Evolutionary conservation across 2,329 filamentous ascomycete species (phyloP).

Genomic region (Metarhizium brunneum): DNA sequence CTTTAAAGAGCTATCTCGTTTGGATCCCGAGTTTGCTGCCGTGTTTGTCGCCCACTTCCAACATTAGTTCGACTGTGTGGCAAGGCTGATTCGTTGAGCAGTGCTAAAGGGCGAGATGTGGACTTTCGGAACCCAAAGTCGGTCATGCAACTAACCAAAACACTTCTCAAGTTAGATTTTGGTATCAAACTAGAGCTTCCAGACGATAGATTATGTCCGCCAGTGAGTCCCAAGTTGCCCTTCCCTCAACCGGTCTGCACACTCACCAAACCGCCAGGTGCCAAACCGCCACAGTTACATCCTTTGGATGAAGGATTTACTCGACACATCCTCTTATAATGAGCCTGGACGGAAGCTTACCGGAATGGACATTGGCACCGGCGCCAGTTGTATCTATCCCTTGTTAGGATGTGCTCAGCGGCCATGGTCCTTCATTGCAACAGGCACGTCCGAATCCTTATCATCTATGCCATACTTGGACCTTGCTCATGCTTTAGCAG

Average conservation of each 20-base stretch:
- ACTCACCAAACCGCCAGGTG: conserved; percentile 27
- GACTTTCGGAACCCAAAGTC: conserved; percentile 74
- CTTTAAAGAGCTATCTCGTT: conserved; percentile 31
- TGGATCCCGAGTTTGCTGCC: conserved; percentile 32
- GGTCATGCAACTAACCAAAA: conserved; percentile 73
- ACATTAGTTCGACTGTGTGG: neutral
- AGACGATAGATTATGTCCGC: conserved; percentile 73
- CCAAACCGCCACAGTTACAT: conserved; percentile 78
- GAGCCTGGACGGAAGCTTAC: conserved; percentile 38
- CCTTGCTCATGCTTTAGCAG: conserved; percentile 23
- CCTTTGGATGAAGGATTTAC: conserved; percentile 72
- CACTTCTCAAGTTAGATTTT: conserved; percentile 69
- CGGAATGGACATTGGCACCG: conserved; percentile 82
- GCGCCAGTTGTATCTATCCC: conserved; percentile 85
- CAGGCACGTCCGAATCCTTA: conserved; percentile 26
- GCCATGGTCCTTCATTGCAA: conserved; percentile 66
- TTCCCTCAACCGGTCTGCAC: neutral
- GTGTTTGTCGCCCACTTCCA: conserved; percentile 22
- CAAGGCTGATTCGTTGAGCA: neutral
- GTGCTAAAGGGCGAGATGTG: conserved; percentile 39
- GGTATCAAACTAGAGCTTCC: conserved; percentile 62
- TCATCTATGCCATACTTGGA: neutral
- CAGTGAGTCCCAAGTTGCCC: conserved; percentile 20
- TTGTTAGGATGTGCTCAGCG: conserved; percentile 65
- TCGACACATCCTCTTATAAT: conserved; percentile 60